Evolutionary conservation across 306 rosid genomes (phyloP).

Genomic region (Senna siamea): DNA sequence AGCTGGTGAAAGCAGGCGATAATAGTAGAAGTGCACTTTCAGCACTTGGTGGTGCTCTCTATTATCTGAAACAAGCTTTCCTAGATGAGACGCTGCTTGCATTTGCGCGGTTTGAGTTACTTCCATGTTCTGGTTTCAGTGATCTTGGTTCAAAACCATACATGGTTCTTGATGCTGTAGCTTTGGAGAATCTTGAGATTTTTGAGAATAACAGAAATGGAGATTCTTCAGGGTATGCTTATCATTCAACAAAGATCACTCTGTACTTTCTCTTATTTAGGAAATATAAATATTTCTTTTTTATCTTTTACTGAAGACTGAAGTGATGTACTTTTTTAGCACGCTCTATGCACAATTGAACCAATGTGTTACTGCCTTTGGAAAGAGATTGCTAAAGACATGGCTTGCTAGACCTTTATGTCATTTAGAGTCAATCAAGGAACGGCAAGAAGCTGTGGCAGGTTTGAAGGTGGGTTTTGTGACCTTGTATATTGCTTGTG

Average conservation of each 20-base stretch:
- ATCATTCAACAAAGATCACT: slow-evolving; percentile 20
- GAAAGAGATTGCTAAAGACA: slow-evolving; percentile 85
- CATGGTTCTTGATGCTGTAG: slow-evolving; percentile 92
- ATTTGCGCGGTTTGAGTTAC: slow-evolving; percentile 80
- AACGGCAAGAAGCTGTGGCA: slow-evolving; percentile 84
- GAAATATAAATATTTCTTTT: background rate
- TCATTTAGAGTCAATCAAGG: slow-evolving; percentile 68
- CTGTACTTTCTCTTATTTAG: background rate
- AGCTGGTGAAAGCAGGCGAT: slow-evolving; percentile 59
- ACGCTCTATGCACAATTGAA: slow-evolving; percentile 83
- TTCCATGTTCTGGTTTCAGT: slow-evolving; percentile 72
- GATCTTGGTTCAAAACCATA: slow-evolving; percentile 69
- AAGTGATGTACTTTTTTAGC: slow-evolving; percentile 51
- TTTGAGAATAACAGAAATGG: slow-evolving; percentile 92
- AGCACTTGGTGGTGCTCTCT: slow-evolving; percentile 89
- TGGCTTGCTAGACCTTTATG: slow-evolving; percentile 96
- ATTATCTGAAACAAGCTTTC: slow-evolving; percentile 87
- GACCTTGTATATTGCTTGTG: background rate
- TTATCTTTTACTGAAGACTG: slow-evolving; percentile 49
- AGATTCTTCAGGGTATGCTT: slow-evolving; percentile 81
- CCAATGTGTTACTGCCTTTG: slow-evolving; percentile 93
- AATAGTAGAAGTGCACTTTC: slow-evolving; percentile 75
- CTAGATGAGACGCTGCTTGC: slow-evolving; percentile 75
- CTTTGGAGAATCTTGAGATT: slow-evolving; percentile 93
- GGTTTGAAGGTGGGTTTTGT: slow-evolving; percentile 65